A percentile compares a stretch with the other conserved stretches of the same genome.
phyloP scores from a whole-genome alignment of 345 rosid genomes.

The Hibiscus syriacus region DNA sequence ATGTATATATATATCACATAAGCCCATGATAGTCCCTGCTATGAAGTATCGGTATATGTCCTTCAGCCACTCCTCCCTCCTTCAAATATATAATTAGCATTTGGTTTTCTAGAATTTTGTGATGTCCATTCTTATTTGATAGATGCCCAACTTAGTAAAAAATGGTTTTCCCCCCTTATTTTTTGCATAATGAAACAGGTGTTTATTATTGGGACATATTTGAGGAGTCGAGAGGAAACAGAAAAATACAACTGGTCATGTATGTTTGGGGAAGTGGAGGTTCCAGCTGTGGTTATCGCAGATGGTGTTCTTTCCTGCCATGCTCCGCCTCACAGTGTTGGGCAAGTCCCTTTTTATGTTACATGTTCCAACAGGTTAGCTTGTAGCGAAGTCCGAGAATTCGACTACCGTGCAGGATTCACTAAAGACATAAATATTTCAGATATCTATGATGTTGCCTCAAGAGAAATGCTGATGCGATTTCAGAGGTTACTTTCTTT shows the following conservation, averaged over 20 bases:
- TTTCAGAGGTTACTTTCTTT: conserved; percentile 51
- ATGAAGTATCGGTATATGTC: neutral
- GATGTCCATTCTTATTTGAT: neutral
- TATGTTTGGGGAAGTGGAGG: conserved; percentile 96
- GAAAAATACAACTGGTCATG: conserved; percentile 70
- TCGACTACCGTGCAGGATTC: too few species aligned
- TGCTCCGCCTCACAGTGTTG: too few species aligned
- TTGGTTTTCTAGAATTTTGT: neutral
- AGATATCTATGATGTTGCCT: conserved; percentile 29
- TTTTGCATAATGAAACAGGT: conserved; percentile 36
- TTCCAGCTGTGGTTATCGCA: too few species aligned
- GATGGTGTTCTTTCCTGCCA: too few species aligned
- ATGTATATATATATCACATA: too few species aligned
- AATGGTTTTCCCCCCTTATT: neutral
- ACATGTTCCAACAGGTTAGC: too few species aligned
- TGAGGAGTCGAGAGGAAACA: conserved; percentile 53
- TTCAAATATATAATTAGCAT: neutral
- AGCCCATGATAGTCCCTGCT: too few species aligned
- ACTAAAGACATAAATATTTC: conserved; percentile 32
- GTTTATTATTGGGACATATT: conserved; percentile 57
- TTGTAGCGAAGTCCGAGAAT: too few species aligned
- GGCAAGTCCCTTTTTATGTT: too few species aligned
- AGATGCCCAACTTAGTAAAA: neutral
- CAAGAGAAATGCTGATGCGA: too few species aligned
- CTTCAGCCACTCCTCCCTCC: neutral